Conservation (phyloP, 805 yeast species). For the Saccharomycopsis sp. region DNA sequence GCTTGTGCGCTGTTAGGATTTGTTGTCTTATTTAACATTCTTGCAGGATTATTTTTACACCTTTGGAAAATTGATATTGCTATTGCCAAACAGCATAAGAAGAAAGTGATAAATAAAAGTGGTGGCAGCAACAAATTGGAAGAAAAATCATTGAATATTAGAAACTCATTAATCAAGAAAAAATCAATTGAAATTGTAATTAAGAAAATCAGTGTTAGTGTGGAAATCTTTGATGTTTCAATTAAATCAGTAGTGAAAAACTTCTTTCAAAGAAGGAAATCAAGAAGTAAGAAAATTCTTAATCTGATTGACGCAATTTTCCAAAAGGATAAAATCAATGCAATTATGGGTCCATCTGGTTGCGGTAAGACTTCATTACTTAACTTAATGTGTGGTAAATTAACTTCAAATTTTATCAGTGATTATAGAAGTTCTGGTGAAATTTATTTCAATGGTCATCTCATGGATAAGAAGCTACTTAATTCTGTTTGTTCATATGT, state of each 20-base stretch:
- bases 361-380: constrained; percentile 68
- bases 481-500: constrained; percentile 62
- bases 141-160: neutral
- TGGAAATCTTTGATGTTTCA: constrained; percentile 15
- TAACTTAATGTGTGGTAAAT: constrained; percentile 55
- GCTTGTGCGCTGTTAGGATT: constrained; percentile 52
- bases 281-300: constrained; percentile 28
- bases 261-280: constrained; percentile 1
- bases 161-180: neutral
- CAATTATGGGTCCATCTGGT: constrained; percentile 78
- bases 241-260: no score
- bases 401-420: constrained; percentile 33
- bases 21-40: constrained; percentile 45
- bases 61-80: constrained; percentile 45
- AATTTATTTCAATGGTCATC: constrained; percentile 36
- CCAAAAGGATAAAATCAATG: constrained; percentile 51
- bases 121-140: neutral
- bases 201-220: constrained; percentile 8
- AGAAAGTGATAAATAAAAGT: constrained; percentile 5
- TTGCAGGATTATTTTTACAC: constrained; percentile 42
- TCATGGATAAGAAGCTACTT: constrained; percentile 31
- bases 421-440: constrained; percentile 33
- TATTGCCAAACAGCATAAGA: constrained; percentile 34
- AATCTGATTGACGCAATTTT: constrained; percentile 44
- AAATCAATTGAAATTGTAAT: constrained; percentile 10